Conservation (phyloP, 768 basidiomycete species). For the Xanthoconium stramineum region DNA sequence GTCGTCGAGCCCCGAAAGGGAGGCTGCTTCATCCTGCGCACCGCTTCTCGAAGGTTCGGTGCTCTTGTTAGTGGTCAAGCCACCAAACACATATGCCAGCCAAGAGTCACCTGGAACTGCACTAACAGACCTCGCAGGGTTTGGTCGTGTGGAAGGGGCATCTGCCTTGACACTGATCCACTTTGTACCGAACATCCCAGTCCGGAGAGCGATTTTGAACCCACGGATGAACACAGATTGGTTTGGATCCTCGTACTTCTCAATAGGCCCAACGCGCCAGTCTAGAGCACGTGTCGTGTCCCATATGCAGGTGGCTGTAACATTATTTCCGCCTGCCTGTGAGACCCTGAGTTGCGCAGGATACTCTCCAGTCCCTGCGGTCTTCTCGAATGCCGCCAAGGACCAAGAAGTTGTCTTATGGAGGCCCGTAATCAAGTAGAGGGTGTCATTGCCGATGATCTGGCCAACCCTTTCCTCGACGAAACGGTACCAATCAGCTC, state of each 20-base stretch:
- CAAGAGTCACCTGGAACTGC: background rate
- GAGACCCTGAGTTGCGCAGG: slow-evolving; percentile 7
- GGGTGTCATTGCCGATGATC: slow-evolving; percentile 21
- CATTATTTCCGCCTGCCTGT: background rate
- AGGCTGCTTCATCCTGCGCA: background rate
- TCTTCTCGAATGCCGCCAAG: slow-evolving; percentile 19
- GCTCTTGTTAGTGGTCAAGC: background rate
- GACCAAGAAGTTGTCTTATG: slow-evolving; percentile 23
- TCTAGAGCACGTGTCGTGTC: slow-evolving; percentile 4
- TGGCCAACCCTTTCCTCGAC: slow-evolving; percentile 15
- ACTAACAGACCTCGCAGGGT: background rate
- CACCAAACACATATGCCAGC: background rate
- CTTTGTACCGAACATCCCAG: background rate
- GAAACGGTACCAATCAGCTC: slow-evolving; percentile 27
- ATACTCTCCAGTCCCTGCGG: background rate
- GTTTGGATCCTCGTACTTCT: slow-evolving; percentile 4
- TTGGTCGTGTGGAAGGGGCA: background rate
- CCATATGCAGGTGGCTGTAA: slow-evolving; percentile 9
- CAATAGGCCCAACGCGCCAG: slow-evolving; percentile 10
- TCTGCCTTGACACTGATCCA: background rate
- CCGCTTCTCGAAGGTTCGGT: background rate
- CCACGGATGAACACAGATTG: slow-evolving; percentile 29
- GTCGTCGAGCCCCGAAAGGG: background rate
- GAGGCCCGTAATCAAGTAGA: slow-evolving; percentile 26
- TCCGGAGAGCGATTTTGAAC: slow-evolving; percentile 20